Conservation (phyloP, 2,329 filamentous ascomycete species). For the Botryotinia globosa region DNA sequence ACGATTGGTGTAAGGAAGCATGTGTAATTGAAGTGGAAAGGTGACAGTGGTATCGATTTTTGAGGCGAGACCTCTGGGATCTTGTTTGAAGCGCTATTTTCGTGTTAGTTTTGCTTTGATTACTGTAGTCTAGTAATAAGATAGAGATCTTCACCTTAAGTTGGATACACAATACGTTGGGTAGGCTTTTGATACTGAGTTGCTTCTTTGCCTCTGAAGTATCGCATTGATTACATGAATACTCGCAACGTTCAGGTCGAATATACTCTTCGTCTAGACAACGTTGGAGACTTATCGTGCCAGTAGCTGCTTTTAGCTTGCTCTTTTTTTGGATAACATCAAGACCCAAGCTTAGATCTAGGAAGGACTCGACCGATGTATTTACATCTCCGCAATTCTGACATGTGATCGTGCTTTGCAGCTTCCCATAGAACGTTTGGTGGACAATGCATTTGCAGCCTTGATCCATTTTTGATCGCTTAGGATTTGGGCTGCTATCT, state of each 20-base stretch:
- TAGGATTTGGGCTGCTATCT: constrained; percentile 28
- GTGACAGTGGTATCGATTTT: constrained; percentile 86
- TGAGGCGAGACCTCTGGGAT: constrained; percentile 65
- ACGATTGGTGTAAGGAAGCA: constrained; percentile 82
- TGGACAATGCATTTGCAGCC: constrained; percentile 86
- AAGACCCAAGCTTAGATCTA: constrained; percentile 87
- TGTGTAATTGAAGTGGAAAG: constrained; percentile 83
- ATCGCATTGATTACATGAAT: constrained; percentile 78
- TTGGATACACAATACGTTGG: constrained; percentile 87
- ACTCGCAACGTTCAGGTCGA: constrained; percentile 81
- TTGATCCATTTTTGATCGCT: constrained; percentile 33
- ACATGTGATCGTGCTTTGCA: constrained; percentile 87
- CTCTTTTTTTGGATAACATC: constrained; percentile 69
- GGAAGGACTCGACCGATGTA: constrained; percentile 80
- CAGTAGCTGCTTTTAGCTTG: constrained; percentile 42
- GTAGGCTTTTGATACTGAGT: constrained; percentile 77
- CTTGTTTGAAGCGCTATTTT: constrained; percentile 68
- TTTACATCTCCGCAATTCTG: constrained; percentile 81
- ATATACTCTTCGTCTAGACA: constrained; percentile 87
- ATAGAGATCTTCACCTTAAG: constrained; percentile 64
- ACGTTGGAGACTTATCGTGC: constrained; percentile 59
- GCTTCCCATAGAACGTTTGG: constrained; percentile 89
- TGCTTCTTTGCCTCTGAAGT: constrained; percentile 80
- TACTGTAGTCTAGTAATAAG: neutral
- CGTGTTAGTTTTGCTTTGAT: constrained; percentile 19